Base-by-base conservation (phyloP, 495 filamentous ascomycete genomes). In the Immersiella caudata region DNA sequence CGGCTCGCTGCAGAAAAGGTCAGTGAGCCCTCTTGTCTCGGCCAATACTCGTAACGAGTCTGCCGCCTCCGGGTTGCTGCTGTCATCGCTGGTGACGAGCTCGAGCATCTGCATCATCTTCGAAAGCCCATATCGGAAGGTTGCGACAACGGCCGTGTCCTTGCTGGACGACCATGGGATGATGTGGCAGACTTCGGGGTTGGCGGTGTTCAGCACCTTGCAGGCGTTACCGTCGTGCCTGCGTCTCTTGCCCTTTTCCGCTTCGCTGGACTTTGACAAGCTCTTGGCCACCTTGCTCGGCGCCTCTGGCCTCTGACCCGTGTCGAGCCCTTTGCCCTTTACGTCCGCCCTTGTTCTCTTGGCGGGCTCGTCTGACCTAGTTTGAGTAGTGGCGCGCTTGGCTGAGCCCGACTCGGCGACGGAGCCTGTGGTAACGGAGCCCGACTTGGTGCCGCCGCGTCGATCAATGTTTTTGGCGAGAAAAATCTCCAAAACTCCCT, bases 401-500 rank as follows among this genome's bases (percentile, higher is more conserved):
- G 25, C 56, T 25, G 56, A 59, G 25, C 52, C 52, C 6, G 52
- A 26, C 52, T 22, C n/a, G 22, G 52, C 7, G 52, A 22, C 52
- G 20, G 52, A 55, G 52, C 26, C 26, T 59, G 56, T 29, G 25
- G 25, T 59, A 25, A 59, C 24, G 16, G 22, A 29, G 56, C 56
- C 56, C 18, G 26, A 59, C 56, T 59, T 59, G 22, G 56, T 26
- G 56, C 22, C 18, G 56, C 21, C 18, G 27, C 25, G 26, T 59
- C 26, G 56, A 59, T 59, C 25, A 59, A 24, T 25, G 33, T 46
- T 62, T 49, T 62, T 62, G 5, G 59, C 36, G 0, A 62, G n/a
- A 25, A 62, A 62, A 62, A 62, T 62, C 33, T 62, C 36, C 36
- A 62, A 29, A 62, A 49, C 59, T 1, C n/a, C 59, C 59, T 62